Evolutionary conservation across 306 rosid species (phyloP).

Genomic region (Abrus precatorius): DNA sequence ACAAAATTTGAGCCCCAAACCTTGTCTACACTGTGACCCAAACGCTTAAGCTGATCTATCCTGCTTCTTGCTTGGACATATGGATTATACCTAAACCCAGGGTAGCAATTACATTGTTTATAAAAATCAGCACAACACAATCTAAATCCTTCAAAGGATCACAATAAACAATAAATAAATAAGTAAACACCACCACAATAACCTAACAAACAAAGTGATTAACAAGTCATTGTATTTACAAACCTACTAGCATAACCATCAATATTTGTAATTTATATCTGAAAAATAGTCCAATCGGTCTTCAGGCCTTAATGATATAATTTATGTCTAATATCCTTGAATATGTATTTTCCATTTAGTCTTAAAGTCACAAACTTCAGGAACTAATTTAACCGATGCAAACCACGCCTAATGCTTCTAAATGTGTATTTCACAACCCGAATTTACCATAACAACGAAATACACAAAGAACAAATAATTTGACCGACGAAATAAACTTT

Average conservation of each 20-base stretch:
- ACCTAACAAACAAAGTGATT: not conserved
- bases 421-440: not conserved
- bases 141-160: not conserved
- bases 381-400: not conserved
- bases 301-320: too few species aligned
- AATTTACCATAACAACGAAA: not conserved
- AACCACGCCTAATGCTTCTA: not conserved
- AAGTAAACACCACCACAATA: not conserved
- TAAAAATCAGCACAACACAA: not conserved
- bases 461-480: not conserved
- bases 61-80: conserved; percentile 97
- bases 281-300: not conserved
- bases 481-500: not conserved
- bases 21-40: conserved; percentile 99
- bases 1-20: conserved; percentile 51
- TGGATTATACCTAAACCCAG: conserved; percentile 88
- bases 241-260: not conserved
- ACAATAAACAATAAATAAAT: not conserved
- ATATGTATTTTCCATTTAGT: not conserved
- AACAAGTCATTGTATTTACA: not conserved
- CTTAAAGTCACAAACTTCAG: not conserved
- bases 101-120: not conserved
- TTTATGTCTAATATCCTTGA: not conserved
- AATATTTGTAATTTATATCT: not conserved
- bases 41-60: conserved; percentile 97